Percentiles rank a stretch among this genome's conserved stretches.
phyloP scores from a whole-genome alignment of 2,329 filamentous ascomycete genomes.

The Venturia effusa region DNA sequence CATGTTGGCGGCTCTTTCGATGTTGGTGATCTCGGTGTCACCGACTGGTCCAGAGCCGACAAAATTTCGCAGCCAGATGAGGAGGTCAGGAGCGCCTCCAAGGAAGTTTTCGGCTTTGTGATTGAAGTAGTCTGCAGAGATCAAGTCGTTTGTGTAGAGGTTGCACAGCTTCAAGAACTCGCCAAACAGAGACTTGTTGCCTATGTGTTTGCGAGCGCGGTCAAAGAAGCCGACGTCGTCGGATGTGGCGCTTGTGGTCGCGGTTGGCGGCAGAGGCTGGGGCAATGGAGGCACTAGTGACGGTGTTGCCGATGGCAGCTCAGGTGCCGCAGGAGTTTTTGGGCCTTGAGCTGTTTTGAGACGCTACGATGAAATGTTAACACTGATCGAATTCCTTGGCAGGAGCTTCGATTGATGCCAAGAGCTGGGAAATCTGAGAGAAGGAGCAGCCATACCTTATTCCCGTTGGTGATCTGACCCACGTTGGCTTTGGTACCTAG shows the following conservation, averaged over 20 bases:
- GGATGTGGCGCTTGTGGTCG: constrained; percentile 64
- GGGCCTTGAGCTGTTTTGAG: constrained; percentile 52
- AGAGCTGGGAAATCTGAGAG: not conserved
- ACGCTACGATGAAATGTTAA: constrained; percentile 40
- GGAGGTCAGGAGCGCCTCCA: constrained; percentile 77
- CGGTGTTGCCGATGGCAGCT: constrained; percentile 58
- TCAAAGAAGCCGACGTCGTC: constrained; percentile 86
- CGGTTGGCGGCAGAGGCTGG: constrained; percentile 55
- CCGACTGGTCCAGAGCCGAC: constrained; percentile 61
- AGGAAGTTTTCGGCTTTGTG: constrained; percentile 80
- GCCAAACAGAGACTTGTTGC: constrained; percentile 83
- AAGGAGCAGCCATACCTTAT: constrained; percentile 34
- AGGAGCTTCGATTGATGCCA: not conserved
- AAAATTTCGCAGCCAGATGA: constrained; percentile 78
- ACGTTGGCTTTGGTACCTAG: constrained; percentile 17
- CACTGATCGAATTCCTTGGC: not conserved
- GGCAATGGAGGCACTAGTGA: constrained; percentile 71
- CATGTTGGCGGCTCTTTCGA: constrained; percentile 66
- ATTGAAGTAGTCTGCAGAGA: constrained; percentile 72
- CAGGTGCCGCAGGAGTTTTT: constrained; percentile 44
- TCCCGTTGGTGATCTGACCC: constrained; percentile 32
- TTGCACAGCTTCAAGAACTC: constrained; percentile 98
- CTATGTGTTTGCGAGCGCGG: constrained; percentile 88
- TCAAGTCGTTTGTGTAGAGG: constrained; percentile 83
- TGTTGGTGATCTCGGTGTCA: constrained; percentile 55